These are phyloP conservation scores for Apiospora arundinis DNA, from an alignment of 2,329 filamentous ascomycete genomes.

Conservation along the genomic window DNA sequence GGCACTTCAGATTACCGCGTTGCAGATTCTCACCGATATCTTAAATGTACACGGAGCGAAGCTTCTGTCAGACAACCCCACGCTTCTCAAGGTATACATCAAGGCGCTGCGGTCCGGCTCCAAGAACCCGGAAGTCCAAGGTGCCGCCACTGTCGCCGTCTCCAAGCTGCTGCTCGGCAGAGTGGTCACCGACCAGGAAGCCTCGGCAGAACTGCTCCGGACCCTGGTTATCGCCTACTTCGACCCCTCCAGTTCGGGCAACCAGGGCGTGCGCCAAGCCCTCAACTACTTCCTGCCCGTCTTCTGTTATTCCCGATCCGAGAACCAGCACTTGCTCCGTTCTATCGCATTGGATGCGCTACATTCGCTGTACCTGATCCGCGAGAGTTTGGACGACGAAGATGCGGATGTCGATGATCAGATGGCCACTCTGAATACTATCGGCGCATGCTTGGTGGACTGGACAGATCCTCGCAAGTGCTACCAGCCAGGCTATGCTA, in stretches of 20 bases:
- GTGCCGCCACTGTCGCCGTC: slow-evolving; percentile 79
- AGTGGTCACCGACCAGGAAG: slow-evolving; percentile 73
- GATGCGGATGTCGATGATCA: slow-evolving; percentile 76
- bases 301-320: slow-evolving; percentile 83
- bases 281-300: slow-evolving; percentile 94
- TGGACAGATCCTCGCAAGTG: slow-evolving; percentile 94
- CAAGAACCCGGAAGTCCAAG: slow-evolving; percentile 76
- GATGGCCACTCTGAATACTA: slow-evolving; percentile 79
- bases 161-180: slow-evolving; percentile 86
- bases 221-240: slow-evolving; percentile 88
- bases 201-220: slow-evolving; percentile 78
- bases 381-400: slow-evolving; percentile 76
- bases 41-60: slow-evolving; percentile 86
- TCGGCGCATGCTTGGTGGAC: slow-evolving; percentile 84
- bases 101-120: slow-evolving; percentile 78
- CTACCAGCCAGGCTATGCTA: slow-evolving; percentile 57
- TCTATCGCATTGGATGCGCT: slow-evolving; percentile 76
- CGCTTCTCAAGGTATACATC: slow-evolving; percentile 84
- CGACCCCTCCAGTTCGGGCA: slow-evolving; percentile 79
- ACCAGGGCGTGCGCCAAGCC: slow-evolving; percentile 83
- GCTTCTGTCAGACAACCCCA: slow-evolving; percentile 70
- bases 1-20: slow-evolving; percentile 83
- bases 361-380: slow-evolving; percentile 74
- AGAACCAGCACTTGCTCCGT: slow-evolving; percentile 85
- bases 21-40: slow-evolving; percentile 93